Percentiles rank a stretch among this genome's conserved stretches.
Evolutionary conservation across 371 early-diverging fungal genomes (phyloP).

Genomic region (Mortierella polycephala): DNA sequence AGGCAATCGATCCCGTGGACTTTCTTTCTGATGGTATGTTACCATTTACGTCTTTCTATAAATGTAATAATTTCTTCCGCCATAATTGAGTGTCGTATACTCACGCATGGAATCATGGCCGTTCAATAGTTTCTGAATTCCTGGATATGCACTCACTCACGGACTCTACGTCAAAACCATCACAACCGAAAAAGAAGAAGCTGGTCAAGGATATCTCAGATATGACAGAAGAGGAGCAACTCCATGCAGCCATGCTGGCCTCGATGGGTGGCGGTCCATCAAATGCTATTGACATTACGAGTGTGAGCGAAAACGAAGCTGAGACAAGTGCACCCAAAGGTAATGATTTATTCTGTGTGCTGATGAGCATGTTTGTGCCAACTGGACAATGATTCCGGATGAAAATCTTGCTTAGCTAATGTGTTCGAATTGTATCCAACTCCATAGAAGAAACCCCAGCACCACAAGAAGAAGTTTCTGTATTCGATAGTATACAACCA

Average conservation of each 20-base stretch:
- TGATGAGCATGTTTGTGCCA: too few relatives aligned
- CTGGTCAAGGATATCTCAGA: conserved; percentile 60
- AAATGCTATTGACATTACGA: conserved; percentile 24
- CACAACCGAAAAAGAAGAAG: conserved; percentile 32
- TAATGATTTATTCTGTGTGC: background rate
- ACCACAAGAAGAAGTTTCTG: conserved; percentile 40
- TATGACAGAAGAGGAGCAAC: conserved; percentile 92
- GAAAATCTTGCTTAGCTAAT: too few relatives aligned
- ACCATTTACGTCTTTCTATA: background rate
- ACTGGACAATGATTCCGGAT: too few relatives aligned
- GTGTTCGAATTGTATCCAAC: conserved; percentile 1
- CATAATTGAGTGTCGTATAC: background rate
- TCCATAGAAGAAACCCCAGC: conserved; percentile 21
- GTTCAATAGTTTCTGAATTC: conserved; percentile 55
- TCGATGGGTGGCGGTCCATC: conserved; percentile 60
- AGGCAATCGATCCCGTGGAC: conserved; percentile 62
- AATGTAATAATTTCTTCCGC: background rate
- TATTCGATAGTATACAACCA: conserved; percentile 61
- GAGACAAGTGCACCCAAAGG: conserved; percentile 32
- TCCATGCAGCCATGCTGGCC: conserved; percentile 84
- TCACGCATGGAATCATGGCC: background rate
- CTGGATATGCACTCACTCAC: conserved; percentile 53
- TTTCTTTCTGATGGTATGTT: conserved; percentile 75
- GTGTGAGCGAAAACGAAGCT: conserved; percentile 10
- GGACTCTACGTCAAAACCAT: conserved; percentile 30